Base-by-base conservation (phyloP, 805 yeast species). In the Saccharomycopsis sp. region DNA sequence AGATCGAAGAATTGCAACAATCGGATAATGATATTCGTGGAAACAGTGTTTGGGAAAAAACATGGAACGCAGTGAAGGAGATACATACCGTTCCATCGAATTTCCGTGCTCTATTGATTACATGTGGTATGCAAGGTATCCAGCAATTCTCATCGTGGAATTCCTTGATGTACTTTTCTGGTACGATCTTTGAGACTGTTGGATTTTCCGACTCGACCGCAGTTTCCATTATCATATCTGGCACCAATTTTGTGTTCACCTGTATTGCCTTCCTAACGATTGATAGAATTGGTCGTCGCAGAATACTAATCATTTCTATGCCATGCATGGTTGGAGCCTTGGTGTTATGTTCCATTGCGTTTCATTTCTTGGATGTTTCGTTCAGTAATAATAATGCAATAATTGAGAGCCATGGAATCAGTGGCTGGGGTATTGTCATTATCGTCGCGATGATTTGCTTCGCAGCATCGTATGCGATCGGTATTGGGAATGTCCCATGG, bases 401-500 rank as follows among this genome's bases (percentile, higher is more conserved):
- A 7, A 64, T 71, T 48, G 73, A 77, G 34, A 62, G 59, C 18
- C 70, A 75, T 21, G 82, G 82, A 3, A 83, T 85, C 56, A 73
- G 83, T 24, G 84, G 90, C 1, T 91, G 97, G 97, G 96, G 97
- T 21, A 82, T 88, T 61, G 84, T 91, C 15, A 83, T 92, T 56
- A 86, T 94, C 62, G 78, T 91, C 44, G 84, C 90, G 55, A 91
- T 91, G 89, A 89, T 92, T 62, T 70, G 83, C 47, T 94, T 77
- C 68, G 97, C 91, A 51, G 97, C 96, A 2, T 83, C 86, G 55
- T 92, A 91, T 69, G 97, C 97, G 52, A 76, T 89, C 64, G 98
- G 98, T 64, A 89, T 91, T 64, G 99, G 99, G 73, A 91, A 92
- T 71, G 94, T 90, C 57, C 97, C 98, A 57, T 92, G 99, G 99